Evolutionary conservation across 495 filamentous ascomycete genomes (phyloP), one percentile per base, ranked within the genome.

Genomic region (Trichoderma reesei): DNA sequence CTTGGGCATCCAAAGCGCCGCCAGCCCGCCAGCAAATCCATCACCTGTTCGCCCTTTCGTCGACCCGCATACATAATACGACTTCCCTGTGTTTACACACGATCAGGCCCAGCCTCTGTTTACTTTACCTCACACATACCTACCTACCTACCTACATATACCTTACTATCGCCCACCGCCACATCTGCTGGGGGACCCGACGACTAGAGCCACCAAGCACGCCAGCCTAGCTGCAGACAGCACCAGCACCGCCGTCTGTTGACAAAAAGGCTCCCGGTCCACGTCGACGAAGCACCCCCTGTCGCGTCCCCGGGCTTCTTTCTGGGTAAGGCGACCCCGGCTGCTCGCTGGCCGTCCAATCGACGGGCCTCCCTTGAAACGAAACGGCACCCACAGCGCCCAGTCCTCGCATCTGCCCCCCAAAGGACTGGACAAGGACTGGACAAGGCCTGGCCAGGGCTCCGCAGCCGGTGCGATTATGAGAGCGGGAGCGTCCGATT

Each of bases 381-480:
- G 51, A 56, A 56, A 56, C 51, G 51, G 51, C 46, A 54, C 46
- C 46, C 46, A 54, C 46, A 54, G 20, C 9, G 14, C 46, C 10
- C 46, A 56, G 51, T 56, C 42, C 42, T 46, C 42, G 42, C 42
- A 46, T 56, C 51, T 33, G 26, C 20, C 26, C 26, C 26, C 26
- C 26, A 26, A 26, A 26, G 26, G 26, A 26, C 26, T 26, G 26
- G 26, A 26, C 51, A 34, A 56, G 51, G 51, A 56, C 51, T 56
- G 51, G 20, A 9, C 51, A 33, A 56, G 26, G 34, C 51, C 51
- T 56, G 51, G 51, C 3, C 4, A 56, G 51, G 51, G 51, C 51
- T 56, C 51, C 31, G 51, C 46, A 54, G 46, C 51, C 51, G 51
- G 51, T 56, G 51, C 51, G 33, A 42, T 44, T 18, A 63, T 33